Evolutionary conservation across 2,329 filamentous ascomycete species (phyloP), one percentile per base, ranked within the genome.

Genomic region (Apiospora kogelbergensis): DNA sequence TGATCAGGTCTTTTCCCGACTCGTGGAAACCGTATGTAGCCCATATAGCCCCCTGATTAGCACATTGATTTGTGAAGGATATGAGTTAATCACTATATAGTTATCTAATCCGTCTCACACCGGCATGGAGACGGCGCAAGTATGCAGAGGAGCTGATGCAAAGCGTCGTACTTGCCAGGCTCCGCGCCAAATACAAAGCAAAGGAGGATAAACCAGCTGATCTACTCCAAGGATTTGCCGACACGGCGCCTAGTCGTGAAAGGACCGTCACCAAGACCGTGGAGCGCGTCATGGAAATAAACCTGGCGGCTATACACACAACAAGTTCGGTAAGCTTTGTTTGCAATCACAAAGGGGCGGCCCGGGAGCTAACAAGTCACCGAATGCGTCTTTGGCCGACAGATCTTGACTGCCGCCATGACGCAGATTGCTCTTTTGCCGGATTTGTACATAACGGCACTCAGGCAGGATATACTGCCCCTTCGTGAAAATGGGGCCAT

Each of bases 251-350:
- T 11, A 48, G 33, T 22, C 24, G 63, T 20, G 37, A 68, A 26
- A 42, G 67, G 42, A 68, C 30, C 20, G 67, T 68, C 17, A 40
- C 20, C 15, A 48, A 53, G 15, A 65, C 40, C 13, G 67, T 64
- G 26, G 67, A 68, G 33, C 53, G 67, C 9, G 20, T 68, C 24
- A 64, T 68, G 67, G 33, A 57, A 13, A 46, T 68, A 41, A 68
- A 68, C 30, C 42, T 68, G 17, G 57, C 57, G 17, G 67, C 67
- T 46, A 68, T 64, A 24, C 33, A 64, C 26, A 46, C 22, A 6
- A 68, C 67, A 26, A 68, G 26, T 22, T 40, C 40, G 9, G 67
- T 68, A 64, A 40, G 42, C 13, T 9, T 15, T 20, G 9, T 9
- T 17, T 6, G 20, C 3, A 15, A 48, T n/a, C 13, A 60, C 15